Evolutionary conservation across 805 yeast species (phyloP), one percentile per base, ranked within the genome.

Genomic region (Saccharomyces cerevisiae): DNA sequence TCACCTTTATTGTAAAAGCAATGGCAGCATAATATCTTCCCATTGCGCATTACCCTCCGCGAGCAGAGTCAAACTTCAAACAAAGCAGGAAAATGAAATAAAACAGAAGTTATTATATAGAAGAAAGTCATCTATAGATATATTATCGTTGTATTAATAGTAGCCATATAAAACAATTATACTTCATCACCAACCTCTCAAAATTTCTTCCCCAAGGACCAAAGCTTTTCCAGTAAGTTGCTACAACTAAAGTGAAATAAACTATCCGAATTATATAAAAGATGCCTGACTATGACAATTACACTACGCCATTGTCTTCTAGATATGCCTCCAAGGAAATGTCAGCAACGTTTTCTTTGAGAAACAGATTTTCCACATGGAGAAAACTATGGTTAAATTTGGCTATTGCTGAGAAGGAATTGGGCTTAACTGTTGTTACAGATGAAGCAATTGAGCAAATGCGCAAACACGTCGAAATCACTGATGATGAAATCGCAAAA

Each of bases 291-390:
- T 66, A 57, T 74, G 97, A 92, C 72, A 81, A 84, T 59, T 92
- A 92, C 76, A 73, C 89, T 52, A 92, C 98, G 26, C 99, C 99
- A 43, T 77, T 94, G 60, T 89, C 98, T 54, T 86, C 97, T 55
- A 85, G 99, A 77, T 94, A 94, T 76, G 99, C 99, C 55, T 88
- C 96, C 61, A 91, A 88, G 68, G 99, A 94, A 77, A 94, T 94
- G 99, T 85, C 97, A 57, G 78, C 80, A 62, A 79, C 94, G 68
- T 94, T 94, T 79, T 92, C 98, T 49, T 73, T 87, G 68, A 84
- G 96, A 76, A 94, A 87, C 78, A 81, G 99, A 69, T 94, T 87
- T 74, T 87, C 97, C 52, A 94, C 99, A 46, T 94, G 99, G 99
- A 88, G 99, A 81, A 89, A 89, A 73, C 81, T 94, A 61, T 94